These are phyloP conservation scores for Pharus latifolius DNA, from an alignment of 176 grass and related monocot species.

Conservation along the genomic window DNA sequence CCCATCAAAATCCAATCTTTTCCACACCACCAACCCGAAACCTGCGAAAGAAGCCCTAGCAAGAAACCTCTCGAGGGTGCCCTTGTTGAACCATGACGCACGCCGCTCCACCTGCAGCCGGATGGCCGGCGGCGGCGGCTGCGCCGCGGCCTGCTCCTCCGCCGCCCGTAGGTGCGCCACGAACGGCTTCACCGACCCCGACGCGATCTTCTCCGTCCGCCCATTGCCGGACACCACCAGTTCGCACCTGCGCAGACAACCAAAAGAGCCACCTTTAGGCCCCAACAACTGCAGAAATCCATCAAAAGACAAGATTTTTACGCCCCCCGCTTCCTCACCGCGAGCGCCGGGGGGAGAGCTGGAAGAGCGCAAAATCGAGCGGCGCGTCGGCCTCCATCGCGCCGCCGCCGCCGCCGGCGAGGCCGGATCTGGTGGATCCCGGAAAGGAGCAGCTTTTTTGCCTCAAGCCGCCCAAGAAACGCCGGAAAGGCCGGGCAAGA, in stretches of 20 bases:
- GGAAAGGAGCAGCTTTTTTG: background rate
- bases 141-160: constrained; percentile 62
- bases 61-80: constrained; percentile 86
- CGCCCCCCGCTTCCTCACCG: constrained; percentile 30
- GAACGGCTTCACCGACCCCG: constrained; percentile 87
- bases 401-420: background rate
- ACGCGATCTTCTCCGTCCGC: constrained; percentile 92
- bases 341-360: constrained; percentile 84
- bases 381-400: constrained; percentile 60
- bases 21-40: background rate
- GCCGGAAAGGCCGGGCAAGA: constrained; percentile 3
- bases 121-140: constrained; percentile 34
- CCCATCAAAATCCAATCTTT: constrained; percentile 8
- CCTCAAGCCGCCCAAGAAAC: constrained; percentile 3
- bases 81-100: constrained; percentile 85
- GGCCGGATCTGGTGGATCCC: constrained; percentile 45
- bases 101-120: constrained; percentile 56
- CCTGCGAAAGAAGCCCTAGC: background rate
- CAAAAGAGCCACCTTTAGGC: constrained; percentile 12
- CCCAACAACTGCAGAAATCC: background rate
- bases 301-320: constrained; percentile 5
- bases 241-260: constrained; percentile 62
- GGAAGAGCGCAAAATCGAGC: constrained; percentile 89
- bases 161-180: constrained; percentile 69
- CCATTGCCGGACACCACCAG: constrained; percentile 84